Conservation (phyloP, 2,329 filamentous ascomycete genomes). For the Ramularia collo-cygni region DNA sequence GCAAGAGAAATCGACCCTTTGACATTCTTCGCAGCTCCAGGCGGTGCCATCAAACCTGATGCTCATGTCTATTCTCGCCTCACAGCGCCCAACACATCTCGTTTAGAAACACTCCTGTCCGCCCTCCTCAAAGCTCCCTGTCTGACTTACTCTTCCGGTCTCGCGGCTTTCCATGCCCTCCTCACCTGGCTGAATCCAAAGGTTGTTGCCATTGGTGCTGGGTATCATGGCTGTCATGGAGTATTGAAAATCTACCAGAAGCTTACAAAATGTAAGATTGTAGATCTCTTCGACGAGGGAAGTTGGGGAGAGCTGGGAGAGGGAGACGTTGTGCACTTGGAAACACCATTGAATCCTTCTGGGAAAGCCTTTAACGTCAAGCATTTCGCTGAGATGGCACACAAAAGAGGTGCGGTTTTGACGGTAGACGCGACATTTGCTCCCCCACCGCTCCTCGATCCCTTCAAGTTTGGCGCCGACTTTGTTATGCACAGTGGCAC, state of each 20-base stretch:
- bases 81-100: conserved; percentile 69
- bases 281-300: conserved; percentile 52
- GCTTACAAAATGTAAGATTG: conserved; percentile 65
- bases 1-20: conserved; percentile 20
- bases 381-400: conserved; percentile 65
- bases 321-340: conserved; percentile 83
- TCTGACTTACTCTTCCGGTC: conserved; percentile 75
- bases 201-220: conserved; percentile 71
- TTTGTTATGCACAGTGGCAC: conserved; percentile 87
- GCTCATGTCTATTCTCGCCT: conserved; percentile 79
- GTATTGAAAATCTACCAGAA: conserved; percentile 68
- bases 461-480: conserved; percentile 75
- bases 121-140: conserved; percentile 62
- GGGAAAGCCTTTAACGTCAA: conserved; percentile 71
- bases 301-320: conserved; percentile 57
- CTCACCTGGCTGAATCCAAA: conserved; percentile 78
- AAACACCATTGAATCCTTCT: conserved; percentile 89
- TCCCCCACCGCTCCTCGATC: conserved; percentile 81
- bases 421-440: conserved; percentile 89
- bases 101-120: conserved; percentile 76
- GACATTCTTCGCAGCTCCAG: conserved; percentile 21
- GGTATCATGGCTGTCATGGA: conserved; percentile 92
- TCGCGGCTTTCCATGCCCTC: conserved; percentile 82
- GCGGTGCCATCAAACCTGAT: conserved; percentile 44
- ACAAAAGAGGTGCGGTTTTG: conserved; percentile 63